Conservation (phyloP, 805 yeast species). For the Brettanomyces anomalus region DNA sequence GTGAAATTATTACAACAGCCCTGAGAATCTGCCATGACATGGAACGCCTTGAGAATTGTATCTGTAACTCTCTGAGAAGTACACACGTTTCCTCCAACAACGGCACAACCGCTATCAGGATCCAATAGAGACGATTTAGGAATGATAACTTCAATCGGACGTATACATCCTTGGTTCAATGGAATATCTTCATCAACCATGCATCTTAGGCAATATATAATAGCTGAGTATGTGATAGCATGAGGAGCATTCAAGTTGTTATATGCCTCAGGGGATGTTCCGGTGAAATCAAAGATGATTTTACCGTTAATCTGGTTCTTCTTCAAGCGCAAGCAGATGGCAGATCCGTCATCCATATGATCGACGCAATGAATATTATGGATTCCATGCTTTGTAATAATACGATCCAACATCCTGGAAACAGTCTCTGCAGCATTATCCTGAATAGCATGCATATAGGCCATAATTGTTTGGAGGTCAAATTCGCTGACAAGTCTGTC, state of each 20-base stretch:
- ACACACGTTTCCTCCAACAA: conserved; percentile 91
- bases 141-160: conserved; percentile 61
- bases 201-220: conserved; percentile 78
- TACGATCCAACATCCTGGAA: conserved; percentile 37
- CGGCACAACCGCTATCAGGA: conserved; percentile 83
- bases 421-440: conserved; percentile 70
- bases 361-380: conserved; percentile 45
- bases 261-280: conserved; percentile 79
- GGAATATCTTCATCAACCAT: conserved; percentile 85
- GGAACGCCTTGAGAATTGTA: conserved; percentile 77
- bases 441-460: conserved; percentile 78
- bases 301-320: conserved; percentile 36
- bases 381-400: conserved; percentile 34
- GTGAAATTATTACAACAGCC: conserved; percentile 94
- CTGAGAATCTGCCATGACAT: conserved; percentile 90
- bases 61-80: conserved; percentile 93
- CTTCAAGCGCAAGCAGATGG: conserved; percentile 43
- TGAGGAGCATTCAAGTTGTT: conserved; percentile 91
- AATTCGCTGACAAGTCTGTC: conserved; percentile 53
- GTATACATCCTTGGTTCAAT: conserved; percentile 84
- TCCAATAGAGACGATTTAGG: conserved; percentile 58
- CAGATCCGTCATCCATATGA: conserved; percentile 75
- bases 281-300: conserved; percentile 75
- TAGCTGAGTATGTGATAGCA: conserved; percentile 84
- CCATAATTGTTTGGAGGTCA: conserved; percentile 46